Percentiles rank a stretch among this genome's conserved stretches.
These are phyloP conservation scores for Nitzschia sp. DNA, from an alignment of 108 stramenopile species.

Conservation along the genomic window DNA sequence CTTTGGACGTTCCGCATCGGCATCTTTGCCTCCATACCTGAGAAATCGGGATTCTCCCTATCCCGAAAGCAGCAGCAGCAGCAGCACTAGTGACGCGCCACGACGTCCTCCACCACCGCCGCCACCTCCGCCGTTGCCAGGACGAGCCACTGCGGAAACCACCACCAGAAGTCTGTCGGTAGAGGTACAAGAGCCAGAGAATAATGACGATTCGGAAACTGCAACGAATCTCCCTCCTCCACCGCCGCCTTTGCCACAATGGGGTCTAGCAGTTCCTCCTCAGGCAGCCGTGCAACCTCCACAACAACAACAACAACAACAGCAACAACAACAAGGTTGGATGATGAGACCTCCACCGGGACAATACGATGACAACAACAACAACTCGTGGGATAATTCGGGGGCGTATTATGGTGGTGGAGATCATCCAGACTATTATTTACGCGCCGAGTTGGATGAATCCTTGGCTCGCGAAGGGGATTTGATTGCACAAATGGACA, in stretches of 20 bases:
- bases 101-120: not conserved
- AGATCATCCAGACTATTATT: slow-evolving; percentile 7
- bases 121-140: not conserved
- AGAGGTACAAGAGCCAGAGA: no score
- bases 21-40: not conserved
- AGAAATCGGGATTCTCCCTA: not conserved
- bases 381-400: not conserved
- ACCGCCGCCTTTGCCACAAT: slow-evolving; percentile 6
- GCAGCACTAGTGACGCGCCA: not conserved
- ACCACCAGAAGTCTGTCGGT: not conserved
- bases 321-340: slow-evolving; percentile 22
- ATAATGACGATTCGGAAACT: not conserved
- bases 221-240: slow-evolving; percentile 12
- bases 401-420: not conserved
- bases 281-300: not conserved
- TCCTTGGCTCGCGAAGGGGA: slow-evolving; percentile 34
- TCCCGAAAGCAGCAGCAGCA: not conserved
- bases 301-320: slow-evolving; percentile 18
- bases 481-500: slow-evolving; percentile 42
- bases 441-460: slow-evolving; percentile 41
- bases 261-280: not conserved
- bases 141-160: not conserved
- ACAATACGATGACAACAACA: not conserved
- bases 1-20: not conserved
- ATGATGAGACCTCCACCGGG: not conserved